A percentile compares a stretch with the other conserved stretches of the same genome.
Conservation (phyloP, 1,284 basidiomycete genomes). For the Moniliella sp. region DNA sequence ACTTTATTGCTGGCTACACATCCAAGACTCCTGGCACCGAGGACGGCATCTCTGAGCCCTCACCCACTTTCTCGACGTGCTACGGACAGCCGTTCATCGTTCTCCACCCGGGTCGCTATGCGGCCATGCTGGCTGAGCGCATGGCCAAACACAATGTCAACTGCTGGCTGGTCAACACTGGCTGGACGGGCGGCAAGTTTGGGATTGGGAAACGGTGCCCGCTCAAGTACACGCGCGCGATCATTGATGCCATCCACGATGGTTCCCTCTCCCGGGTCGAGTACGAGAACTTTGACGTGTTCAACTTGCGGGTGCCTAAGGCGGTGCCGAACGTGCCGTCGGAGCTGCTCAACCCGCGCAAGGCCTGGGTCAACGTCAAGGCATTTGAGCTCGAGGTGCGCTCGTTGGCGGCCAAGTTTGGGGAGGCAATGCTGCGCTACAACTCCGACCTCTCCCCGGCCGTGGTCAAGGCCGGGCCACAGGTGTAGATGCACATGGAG, state of each 20-base stretch:
- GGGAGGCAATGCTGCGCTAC: too few species aligned
- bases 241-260: slow-evolving; percentile 89
- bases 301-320: too few species aligned
- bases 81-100: slow-evolving; percentile 98
- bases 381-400: slow-evolving; percentile 1
- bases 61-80: slow-evolving; percentile 96
- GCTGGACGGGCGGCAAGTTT: slow-evolving; percentile 89
- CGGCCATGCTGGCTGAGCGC: slow-evolving; percentile 82
- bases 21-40: slow-evolving; percentile 90
- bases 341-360: slow-evolving; percentile 1
- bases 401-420: neutral
- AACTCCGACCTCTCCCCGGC: too few species aligned
- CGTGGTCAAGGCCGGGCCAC: too few species aligned
- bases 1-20: slow-evolving; percentile 44
- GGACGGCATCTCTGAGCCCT: slow-evolving; percentile 88
- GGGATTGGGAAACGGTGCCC: slow-evolving; percentile 40
- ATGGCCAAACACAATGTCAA: slow-evolving; percentile 77
- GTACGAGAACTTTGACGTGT: slow-evolving; percentile 63
- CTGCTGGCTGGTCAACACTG: slow-evolving; percentile 98
- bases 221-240: slow-evolving; percentile 54
- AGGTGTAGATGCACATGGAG: too few species aligned
- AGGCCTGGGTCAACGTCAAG: neutral
- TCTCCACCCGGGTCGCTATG: slow-evolving; percentile 61
- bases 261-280: slow-evolving; percentile 67
- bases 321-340: neutral